Percentiles rank a stretch among this genome's conserved stretches.
phyloP scores from a whole-genome alignment of 495 filamentous ascomycete species.

The Schizothecium vesticola region DNA sequence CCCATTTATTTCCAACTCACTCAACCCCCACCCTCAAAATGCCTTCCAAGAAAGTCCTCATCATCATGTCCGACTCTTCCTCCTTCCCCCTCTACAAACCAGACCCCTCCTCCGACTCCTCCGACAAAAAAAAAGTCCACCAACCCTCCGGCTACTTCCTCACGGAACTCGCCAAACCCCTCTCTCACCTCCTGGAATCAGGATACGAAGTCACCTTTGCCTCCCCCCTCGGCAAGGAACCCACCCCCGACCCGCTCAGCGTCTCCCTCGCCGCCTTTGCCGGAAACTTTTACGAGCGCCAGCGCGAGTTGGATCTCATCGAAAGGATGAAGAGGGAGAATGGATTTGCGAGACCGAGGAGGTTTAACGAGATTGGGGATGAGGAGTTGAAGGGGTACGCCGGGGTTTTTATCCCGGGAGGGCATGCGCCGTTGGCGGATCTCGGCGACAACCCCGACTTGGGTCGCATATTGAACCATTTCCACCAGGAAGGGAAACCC shows the following conservation, averaged over 20 bases:
- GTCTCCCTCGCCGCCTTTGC: slow-evolving; percentile 9
- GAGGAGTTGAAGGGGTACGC: slow-evolving; percentile 1
- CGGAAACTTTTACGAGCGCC: slow-evolving; percentile 12
- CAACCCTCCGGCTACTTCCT: slow-evolving; percentile 10
- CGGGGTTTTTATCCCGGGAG: slow-evolving; percentile 7
- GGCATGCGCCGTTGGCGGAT: slow-evolving; percentile 7
- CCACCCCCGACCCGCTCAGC: slow-evolving; percentile 5
- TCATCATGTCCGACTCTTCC: slow-evolving; percentile 11
- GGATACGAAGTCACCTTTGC: slow-evolving; percentile 11
- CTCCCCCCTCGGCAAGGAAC: slow-evolving; percentile 9
- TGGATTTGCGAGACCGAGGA: slow-evolving; percentile 2
- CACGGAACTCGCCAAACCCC: slow-evolving; percentile 11
- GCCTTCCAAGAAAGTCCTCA: slow-evolving; percentile 9
- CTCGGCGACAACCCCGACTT: slow-evolving; percentile 7
- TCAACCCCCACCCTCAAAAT: slow-evolving; percentile 1
- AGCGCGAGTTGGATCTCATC: slow-evolving; percentile 7
- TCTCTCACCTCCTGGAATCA: slow-evolving; percentile 4
- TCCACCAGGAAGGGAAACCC: slow-evolving; percentile 2
- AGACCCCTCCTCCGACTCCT: background rate
- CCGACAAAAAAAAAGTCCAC: slow-evolving; percentile 2
- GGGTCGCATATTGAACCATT: slow-evolving; percentile 8
- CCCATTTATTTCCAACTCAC: background rate
- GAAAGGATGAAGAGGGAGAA: slow-evolving; percentile 9
- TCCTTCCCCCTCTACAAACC: slow-evolving; percentile 10
- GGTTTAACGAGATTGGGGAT: slow-evolving; percentile 8